Evolutionary conservation across 345 rosid species (phyloP).

Genomic region (Euphorbia tirucalli): DNA sequence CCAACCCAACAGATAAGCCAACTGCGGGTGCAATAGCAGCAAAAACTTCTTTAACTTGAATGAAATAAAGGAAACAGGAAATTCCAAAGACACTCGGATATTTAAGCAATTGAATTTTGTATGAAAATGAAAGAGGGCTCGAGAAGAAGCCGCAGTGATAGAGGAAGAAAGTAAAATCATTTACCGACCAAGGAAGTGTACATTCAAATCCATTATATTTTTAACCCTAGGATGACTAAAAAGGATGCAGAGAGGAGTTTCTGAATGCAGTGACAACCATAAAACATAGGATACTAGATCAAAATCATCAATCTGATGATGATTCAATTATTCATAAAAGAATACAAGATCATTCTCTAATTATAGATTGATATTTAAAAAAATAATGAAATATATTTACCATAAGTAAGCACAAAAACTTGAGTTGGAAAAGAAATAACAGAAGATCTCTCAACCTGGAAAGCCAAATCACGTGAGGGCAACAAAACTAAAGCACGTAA

Average conservation of each 20-base stretch:
- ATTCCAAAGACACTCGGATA: neutral
- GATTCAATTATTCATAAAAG: slow-evolving; percentile 1
- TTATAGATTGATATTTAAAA: neutral
- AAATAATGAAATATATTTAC: neutral
- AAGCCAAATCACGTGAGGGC: slow-evolving; percentile 92
- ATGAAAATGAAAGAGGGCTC: neutral
- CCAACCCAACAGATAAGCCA: slow-evolving; percentile 92
- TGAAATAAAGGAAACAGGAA: slow-evolving; percentile 4
- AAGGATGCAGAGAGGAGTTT: neutral
- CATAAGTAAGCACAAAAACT: neutral
- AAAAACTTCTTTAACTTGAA: slow-evolving; percentile 90
- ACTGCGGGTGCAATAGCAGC: slow-evolving; percentile 84
- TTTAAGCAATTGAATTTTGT: neutral
- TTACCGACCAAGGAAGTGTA: neutral
- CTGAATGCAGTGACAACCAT: neutral
- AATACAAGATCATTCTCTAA: neutral
- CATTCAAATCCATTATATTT: neutral
- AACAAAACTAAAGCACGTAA: slow-evolving; percentile 87
- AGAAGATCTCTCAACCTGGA: slow-evolving; percentile 51
- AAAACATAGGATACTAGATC: neutral
- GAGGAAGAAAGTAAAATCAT: neutral
- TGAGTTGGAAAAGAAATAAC: neutral
- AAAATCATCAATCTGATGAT: neutral
- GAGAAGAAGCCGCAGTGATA: neutral
- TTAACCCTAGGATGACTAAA: neutral